Evolutionary conservation across 2,329 filamentous ascomycete genomes (phyloP), one percentile per base, ranked within the genome.

Genomic region (Sclerotinia glacialis): DNA sequence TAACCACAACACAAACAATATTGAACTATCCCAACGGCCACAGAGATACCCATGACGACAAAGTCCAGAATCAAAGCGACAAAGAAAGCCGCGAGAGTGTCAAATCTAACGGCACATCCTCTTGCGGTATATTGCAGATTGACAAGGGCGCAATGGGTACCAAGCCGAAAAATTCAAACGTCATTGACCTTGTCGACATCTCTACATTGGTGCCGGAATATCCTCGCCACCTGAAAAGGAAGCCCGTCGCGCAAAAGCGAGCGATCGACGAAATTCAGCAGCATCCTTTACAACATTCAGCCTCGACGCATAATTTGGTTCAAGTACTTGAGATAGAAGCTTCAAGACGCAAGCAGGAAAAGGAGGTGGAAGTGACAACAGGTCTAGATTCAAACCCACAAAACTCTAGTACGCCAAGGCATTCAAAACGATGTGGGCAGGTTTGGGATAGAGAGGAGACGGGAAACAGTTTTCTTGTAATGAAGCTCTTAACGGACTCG

Each of bases 401-500:
- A 34, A 9, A 23, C 18, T 9, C 42, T 37, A 60, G 42, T 21
- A 60, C 11, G 7, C 42, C 42, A 23, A 60, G 56, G 42, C 12
- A 47, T 47, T 47, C 42, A 5, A 60, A 28, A 60, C 21, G 56
- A 23, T 23, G 40, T 37, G 56, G 42, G 8, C 56, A 60, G 31
- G 56, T 60, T 60, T 60, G 56, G 56, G 44, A 60, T 23, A 28
- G 3, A 4, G 56, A 37, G 7, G 28, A 60, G 21, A 47, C 56
- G 0, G 47, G 26, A 7, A 34, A 11, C 8, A 34, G 26, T 8
- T 60, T 47, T n/a, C 42, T 34, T 18, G 56, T 12, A 28, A 60
- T 60, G 42, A 59, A 46, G 40, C 12, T 26, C 21, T 34, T 23
- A 34, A 55, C 14, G 7, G 28, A 37, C 21, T 26, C 28, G 11